A percentile compares a stretch with the other conserved stretches of the same genome.
phyloP scores from a whole-genome alignment of 345 rosid genomes.

The Aquilaria sinensis region DNA sequence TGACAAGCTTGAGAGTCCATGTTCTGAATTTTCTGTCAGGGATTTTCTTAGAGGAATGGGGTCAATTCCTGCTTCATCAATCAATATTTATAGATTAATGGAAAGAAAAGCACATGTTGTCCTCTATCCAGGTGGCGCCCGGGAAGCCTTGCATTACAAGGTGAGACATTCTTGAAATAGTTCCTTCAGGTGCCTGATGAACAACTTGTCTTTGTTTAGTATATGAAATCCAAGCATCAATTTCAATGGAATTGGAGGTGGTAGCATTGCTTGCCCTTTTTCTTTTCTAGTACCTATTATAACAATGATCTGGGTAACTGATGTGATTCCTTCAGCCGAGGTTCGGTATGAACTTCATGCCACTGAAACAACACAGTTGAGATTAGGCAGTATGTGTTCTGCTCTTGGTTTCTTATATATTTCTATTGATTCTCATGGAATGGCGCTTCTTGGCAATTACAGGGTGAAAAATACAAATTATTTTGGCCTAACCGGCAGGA shows the following conservation, averaged over 20 bases:
- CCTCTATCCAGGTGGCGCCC: constrained; percentile 71
- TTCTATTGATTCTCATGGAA: too few relatives aligned
- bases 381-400: background rate
- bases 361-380: too few relatives aligned
- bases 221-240: too few relatives aligned
- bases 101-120: constrained; percentile 48
- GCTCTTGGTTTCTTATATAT: background rate
- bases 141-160: constrained; percentile 77
- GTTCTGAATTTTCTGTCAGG: constrained; percentile 14
- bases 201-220: too few relatives aligned
- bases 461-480: constrained; percentile 62
- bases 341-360: too few relatives aligned
- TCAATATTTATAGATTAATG: constrained; percentile 59
- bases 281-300: too few relatives aligned
- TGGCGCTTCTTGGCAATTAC: constrained; percentile 6
- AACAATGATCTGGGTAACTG: too few relatives aligned
- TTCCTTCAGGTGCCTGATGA: too few relatives aligned
- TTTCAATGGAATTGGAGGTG: too few relatives aligned
- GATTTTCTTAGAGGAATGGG: constrained; percentile 67
- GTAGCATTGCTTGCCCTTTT: too few relatives aligned
- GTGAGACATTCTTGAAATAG: constrained; percentile 17
- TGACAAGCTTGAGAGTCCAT: constrained; percentile 11
- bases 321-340: too few relatives aligned
- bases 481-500: constrained; percentile 65
- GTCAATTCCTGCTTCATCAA: constrained; percentile 52